phyloP scores from a whole-genome alignment of 2,329 filamentous ascomycete genomes.

The Periglandula ipomoeae region DNA sequence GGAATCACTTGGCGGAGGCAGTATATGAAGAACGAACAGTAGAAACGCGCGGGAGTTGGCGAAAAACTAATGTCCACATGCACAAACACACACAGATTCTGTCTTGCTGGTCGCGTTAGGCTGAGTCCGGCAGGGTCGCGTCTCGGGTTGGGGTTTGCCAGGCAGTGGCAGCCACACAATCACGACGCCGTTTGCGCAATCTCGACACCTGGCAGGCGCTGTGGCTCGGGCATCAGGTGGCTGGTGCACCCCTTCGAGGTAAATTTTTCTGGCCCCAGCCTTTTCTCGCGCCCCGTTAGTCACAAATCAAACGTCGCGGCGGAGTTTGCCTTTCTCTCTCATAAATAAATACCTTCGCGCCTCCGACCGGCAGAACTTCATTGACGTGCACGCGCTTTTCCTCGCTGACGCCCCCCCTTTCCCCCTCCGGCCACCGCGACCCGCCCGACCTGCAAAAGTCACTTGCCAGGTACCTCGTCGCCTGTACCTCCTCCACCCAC shows the following conservation, averaged over 20 bases:
- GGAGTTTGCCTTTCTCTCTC: constrained; percentile 29
- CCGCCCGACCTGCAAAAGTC: constrained; percentile 13
- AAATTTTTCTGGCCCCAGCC: constrained; percentile 25
- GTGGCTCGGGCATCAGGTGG: constrained; percentile 6
- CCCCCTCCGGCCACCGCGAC: constrained; percentile 11
- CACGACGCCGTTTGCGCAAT: too few species aligned
- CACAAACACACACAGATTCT: too few species aligned
- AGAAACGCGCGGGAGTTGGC: too few species aligned
- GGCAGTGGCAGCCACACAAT: too few species aligned
- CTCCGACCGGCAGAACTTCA: constrained; percentile 33
- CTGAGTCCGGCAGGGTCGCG: too few species aligned
- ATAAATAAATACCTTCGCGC: constrained; percentile 40
- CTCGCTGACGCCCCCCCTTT: constrained; percentile 29
- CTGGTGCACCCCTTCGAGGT: constrained; percentile 19
- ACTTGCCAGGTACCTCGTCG: constrained; percentile 11
- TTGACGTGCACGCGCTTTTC: constrained; percentile 39
- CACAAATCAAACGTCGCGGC: constrained; percentile 25
- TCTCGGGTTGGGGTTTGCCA: too few species aligned
- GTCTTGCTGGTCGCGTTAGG: too few species aligned
- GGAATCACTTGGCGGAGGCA: too few species aligned
- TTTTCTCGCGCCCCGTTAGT: constrained; percentile 27
- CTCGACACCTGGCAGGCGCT: background rate
- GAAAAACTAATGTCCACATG: too few species aligned
- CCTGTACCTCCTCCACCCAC: background rate
- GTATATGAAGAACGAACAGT: too few species aligned